Evolutionary conservation across 108 stramenopile genomes (phyloP), one percentile per base, ranked within the genome.

Genomic region (Nitzschia palea): DNA sequence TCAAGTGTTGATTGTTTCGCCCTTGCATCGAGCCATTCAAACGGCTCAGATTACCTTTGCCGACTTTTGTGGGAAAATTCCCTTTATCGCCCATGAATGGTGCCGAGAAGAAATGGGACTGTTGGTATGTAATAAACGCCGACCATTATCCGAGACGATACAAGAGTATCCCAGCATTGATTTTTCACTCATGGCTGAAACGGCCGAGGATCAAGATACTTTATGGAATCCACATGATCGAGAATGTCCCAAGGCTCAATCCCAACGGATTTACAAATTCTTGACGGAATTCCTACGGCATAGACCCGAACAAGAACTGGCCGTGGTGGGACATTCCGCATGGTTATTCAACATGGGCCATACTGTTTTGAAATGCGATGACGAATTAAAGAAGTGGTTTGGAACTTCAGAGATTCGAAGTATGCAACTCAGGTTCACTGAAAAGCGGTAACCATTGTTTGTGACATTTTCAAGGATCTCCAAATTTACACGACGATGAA

Each of bases 101-200:
- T 83, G 79, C 56, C 73, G 85, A 34, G 85, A 86, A 64, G 85
- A 86, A 62, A 50, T 86, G 55, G 85, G 85, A 32, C 43, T 86
- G 14, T 67, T 86, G 32, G 57, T 75, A 1, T 71, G 85, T 10
- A 86, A 82, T 34, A 65, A 83, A 60, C 69, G 85, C 33, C 77
- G 85, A 17, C 51, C 77, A 2, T 43, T 78, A 29, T 61, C 70
- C 25, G 80, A 83, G 30, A 80, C 71, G 23, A 17, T 44, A 27
- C 18, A 34, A 37, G 82, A 81, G 34, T 83, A 57, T 70, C 80
- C 82, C 1, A 35, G 58, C 27, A 81, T 86, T 66, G 80, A 86
- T 55, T 83, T 86, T 79, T 65, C 68, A 25, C 34, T 34, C 27
- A 52, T 70, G 4, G 67, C 68, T n/a, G 47, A 47, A 9, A 48